Conservation (phyloP, 192 early-diverging fungal genomes). For the Podila epicladia region DNA sequence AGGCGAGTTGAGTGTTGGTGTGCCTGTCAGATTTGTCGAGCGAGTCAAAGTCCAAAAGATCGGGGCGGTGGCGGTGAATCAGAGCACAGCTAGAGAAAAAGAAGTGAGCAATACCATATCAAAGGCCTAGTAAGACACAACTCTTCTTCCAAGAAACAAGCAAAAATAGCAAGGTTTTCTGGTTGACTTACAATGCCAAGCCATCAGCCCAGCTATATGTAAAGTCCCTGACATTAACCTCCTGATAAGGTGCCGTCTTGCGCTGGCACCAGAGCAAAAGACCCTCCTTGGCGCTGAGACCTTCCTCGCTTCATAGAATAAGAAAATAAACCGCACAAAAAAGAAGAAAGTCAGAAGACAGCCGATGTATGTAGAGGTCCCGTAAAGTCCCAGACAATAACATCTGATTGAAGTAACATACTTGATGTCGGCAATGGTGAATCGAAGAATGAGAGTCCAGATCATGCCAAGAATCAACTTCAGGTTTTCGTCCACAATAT, state of each 20-base stretch:
- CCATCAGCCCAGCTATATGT: constrained; percentile 95
- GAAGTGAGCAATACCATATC: not conserved
- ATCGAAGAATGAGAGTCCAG: constrained; percentile 97
- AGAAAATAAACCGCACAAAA: not conserved
- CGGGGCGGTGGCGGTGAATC: constrained; percentile 97
- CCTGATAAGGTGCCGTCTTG: constrained; percentile 89
- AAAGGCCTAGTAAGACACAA: no score
- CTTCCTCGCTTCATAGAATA: constrained; percentile 78
- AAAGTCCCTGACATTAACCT: constrained; percentile 91
- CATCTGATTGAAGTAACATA: constrained; percentile 21
- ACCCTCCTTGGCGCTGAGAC: constrained; percentile 95
- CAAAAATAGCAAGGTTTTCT: constrained; percentile 2
- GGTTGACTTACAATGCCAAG: constrained; percentile 80
- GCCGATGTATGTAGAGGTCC: not conserved
- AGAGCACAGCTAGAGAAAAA: constrained; percentile 76
- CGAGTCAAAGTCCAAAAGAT: constrained; percentile 88
- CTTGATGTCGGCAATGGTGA: constrained; percentile 94
- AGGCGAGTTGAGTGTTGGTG: constrained; percentile 91
- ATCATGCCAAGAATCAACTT: constrained; percentile 97
- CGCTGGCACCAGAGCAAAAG: constrained; percentile 97
- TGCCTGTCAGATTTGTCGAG: constrained; percentile 87
- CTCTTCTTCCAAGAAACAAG: not conserved
- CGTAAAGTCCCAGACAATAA: not conserved
- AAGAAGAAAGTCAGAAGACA: not conserved
- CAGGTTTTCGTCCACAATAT: constrained; percentile 92